Base-by-base conservation (phyloP, 1,139 yeast species). In the Wickerhamomyces sp. region DNA sequence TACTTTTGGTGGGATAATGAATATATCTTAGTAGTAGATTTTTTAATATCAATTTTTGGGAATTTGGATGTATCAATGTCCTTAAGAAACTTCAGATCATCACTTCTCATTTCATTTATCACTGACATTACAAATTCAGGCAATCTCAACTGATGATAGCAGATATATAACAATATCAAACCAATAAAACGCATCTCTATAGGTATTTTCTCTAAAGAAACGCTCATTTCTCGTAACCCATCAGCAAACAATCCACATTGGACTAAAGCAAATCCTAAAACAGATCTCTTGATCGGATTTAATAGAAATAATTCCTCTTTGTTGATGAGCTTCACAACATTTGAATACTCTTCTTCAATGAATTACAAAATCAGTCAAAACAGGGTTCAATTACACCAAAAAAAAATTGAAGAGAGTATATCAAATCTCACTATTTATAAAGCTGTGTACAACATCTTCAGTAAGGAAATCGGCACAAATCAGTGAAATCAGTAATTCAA, bases 181-280 rank as follows among this genome's bases (percentile, higher is more conserved):
- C 40, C 31, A 12, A 27, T 14, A 13, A 35, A 14, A 18, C 33
- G 33, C 20, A 31, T 18, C 1, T 24, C n/a, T 3, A 7, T 6
- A 17, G 28, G 26, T 1, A 33, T 10, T 8, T 30, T n/a, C 24
- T 47, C 51, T 7, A 40, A 41, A 7, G 44, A 32, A 26, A 48
- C n/a, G 20, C 46, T 38, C 30, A 48, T 27, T 35, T 49, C 52
- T 5, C 54, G 35, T 7, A 49, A 29, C 2, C 51, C 54, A 13
- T 42, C 45, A 6, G 33, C 35, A 9, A 18, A 10, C 13, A 33
- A 33, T 3, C 44, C 46, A 17, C 34, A 19, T 15, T 41, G 41
- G 8, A 44, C 38, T 7, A 47, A 37, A 13, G 43, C 42, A 10
- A 44, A 38, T 0, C 52, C 52, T 26, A 47, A 37, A 8, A 48